phyloP scores from a whole-genome alignment of 192 early-diverging fungal genomes.

The Mortierella alpina region DNA sequence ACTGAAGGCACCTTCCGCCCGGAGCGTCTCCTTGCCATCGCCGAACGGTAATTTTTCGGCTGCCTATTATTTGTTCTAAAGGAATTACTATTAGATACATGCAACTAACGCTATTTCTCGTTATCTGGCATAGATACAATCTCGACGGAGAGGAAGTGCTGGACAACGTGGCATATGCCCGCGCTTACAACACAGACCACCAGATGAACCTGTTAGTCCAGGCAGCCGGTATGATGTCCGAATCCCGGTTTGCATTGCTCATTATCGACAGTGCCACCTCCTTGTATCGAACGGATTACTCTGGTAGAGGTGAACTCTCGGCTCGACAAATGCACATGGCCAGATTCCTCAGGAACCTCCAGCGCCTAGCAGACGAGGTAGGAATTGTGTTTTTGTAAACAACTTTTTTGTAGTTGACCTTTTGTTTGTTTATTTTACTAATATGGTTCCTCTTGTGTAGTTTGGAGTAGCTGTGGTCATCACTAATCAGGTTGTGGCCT shows the following conservation, averaged over 20 bases:
- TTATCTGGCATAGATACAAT: constrained; percentile 42
- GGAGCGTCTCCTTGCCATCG: constrained; percentile 84
- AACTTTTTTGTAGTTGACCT: background rate
- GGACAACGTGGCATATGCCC: constrained; percentile 94
- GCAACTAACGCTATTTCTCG: background rate
- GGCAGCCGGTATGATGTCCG: constrained; percentile 92
- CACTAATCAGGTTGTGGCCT: constrained; percentile 98
- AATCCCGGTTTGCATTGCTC: constrained; percentile 82
- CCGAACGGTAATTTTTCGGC: constrained; percentile 76
- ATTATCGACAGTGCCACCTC: constrained; percentile 95
- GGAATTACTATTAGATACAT: background rate
- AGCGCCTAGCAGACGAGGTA: constrained; percentile 93
- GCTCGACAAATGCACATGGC: constrained; percentile 96
- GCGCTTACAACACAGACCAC: constrained; percentile 96
- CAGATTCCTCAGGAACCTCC: constrained; percentile 85
- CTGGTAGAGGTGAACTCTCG: constrained; percentile 94
- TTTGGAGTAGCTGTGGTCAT: constrained; percentile 98
- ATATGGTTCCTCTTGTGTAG: constrained; percentile 38
- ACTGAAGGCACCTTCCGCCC: constrained; percentile 98
- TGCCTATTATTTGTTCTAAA: background rate
- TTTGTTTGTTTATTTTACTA: background rate
- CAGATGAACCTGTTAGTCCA: constrained; percentile 87
- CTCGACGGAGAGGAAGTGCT: constrained; percentile 87
- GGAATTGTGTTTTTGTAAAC: background rate
- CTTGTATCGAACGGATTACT: constrained; percentile 96